Conservation (phyloP, 305 asterid genomes). For the Fraxinus baroniana region DNA sequence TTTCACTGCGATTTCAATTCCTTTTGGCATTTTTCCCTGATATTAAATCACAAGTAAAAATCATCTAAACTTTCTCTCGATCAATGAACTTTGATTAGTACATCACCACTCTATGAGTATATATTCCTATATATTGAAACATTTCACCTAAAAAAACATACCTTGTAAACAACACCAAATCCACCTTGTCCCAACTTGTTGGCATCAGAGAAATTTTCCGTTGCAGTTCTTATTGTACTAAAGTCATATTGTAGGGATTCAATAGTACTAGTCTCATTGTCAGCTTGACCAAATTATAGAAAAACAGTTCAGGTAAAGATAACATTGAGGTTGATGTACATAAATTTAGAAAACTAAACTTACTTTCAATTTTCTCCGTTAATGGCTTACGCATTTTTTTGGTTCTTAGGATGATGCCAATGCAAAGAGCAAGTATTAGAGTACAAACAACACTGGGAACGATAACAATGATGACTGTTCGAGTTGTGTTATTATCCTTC, state of each 20-base stretch:
- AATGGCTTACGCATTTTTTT: not conserved
- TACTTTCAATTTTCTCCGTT: conserved; percentile 19
- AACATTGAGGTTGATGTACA: not conserved
- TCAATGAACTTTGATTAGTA: not conserved
- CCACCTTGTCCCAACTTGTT: not conserved
- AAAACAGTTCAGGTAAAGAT: not conserved
- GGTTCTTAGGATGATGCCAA: conserved; percentile 4
- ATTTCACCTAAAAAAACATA: not conserved
- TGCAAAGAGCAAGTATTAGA: not conserved
- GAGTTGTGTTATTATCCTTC: not conserved
- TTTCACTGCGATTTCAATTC: not conserved
- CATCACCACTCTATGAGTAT: not conserved
- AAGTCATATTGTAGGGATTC: not conserved
- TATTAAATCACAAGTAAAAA: not conserved
- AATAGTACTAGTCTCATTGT: not conserved
- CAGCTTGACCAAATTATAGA: conserved; percentile 2
- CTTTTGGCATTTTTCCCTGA: not conserved
- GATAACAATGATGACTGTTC: conserved; percentile 1
- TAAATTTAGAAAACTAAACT: not conserved
- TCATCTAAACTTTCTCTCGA: too few species aligned
- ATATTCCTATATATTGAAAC: not conserved
- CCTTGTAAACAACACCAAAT: not conserved
- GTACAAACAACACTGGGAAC: not conserved
- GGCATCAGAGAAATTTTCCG: not conserved
- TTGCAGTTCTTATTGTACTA: not conserved